Percentiles rank a stretch among this genome's conserved stretches.
Evolutionary conservation across 805 yeast species (phyloP).

Genomic region (Zygotorulaspora chibaensis): DNA sequence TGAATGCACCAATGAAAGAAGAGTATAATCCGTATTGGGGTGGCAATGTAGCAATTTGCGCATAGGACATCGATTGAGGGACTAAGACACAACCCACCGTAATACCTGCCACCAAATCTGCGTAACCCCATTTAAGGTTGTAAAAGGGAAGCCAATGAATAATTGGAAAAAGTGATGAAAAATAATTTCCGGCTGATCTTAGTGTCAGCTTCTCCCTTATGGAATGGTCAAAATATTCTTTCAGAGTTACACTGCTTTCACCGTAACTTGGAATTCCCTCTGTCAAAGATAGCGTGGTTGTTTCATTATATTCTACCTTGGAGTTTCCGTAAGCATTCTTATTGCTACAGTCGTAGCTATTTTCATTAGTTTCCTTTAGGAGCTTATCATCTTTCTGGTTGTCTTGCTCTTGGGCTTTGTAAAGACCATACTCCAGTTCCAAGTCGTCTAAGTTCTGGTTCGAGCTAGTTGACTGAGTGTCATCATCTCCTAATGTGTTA

Average conservation of each 20-base stretch:
- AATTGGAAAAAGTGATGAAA: slow-evolving; percentile 71
- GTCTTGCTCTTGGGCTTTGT: slow-evolving; percentile 13
- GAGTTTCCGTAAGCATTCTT: slow-evolving; percentile 5
- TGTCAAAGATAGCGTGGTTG: background rate
- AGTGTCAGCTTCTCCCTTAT: slow-evolving; percentile 30
- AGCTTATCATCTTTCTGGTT: background rate
- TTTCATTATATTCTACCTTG: slow-evolving; percentile 9
- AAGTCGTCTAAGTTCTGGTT: slow-evolving; percentile 22
- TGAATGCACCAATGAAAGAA: slow-evolving; percentile 84
- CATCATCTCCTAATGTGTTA: background rate
- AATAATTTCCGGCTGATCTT: slow-evolving; percentile 42
- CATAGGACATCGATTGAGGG: slow-evolving; percentile 96
- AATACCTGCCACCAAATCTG: slow-evolving; percentile 86
- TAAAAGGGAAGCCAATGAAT: slow-evolving; percentile 81
- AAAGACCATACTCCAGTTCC: slow-evolving; percentile 30
- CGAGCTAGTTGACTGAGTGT: background rate
- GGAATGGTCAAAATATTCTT: slow-evolving; percentile 23
- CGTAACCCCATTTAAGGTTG: slow-evolving; percentile 70
- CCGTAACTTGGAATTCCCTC: slow-evolving; percentile 15
- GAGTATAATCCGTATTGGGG: slow-evolving; percentile 89
- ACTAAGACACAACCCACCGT: slow-evolving; percentile 91
- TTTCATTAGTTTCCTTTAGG: background rate
- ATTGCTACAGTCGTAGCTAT: background rate
- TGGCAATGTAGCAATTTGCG: slow-evolving; percentile 73
- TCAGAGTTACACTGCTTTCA: slow-evolving; percentile 20